Base-by-base conservation (phyloP, 768 basidiomycete species). In the Termitomyces sp. region DNA sequence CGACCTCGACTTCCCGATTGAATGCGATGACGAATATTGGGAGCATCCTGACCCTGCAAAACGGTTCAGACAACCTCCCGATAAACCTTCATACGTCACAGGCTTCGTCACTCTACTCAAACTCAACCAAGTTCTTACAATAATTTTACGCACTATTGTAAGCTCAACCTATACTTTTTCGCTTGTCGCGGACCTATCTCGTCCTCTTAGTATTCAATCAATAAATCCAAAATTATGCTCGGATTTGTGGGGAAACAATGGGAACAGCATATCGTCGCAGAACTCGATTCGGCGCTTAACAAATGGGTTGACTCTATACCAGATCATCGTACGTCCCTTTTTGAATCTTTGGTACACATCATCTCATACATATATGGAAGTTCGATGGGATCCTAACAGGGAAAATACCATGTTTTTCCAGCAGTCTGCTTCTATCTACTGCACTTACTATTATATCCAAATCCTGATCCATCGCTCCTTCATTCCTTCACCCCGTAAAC, bases 181-280 rank as follows among this genome's bases (percentile, higher is more conserved):
- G 27, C n/a, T 27, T 6, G 4, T 27, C 16, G 41, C n/a, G 29
- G 37, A 10, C 18, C 20, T 26, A 36, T 54, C 89, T 86, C 92
- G 91, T 66, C 85, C 89, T n/a, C 87, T 90, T 54, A 91, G 90
- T 94, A 93, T 67, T 86, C 90, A n/a, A 89, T 91, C 63, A 90
- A 88, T 66, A 88, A 87, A 64, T 83, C 83, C 0, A 87, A 87
- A 64, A 71, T 83, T 8, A 68, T 83, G 1, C 75, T 88, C 5
- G 87, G 87, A 14, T 82, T 85, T 60, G 79, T 81, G 4, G 85
- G 84, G 1, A 56, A 72, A 59, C 60, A 84, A 56, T 90, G 87
- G 88, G 87, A 88, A 57, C 80, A 88, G 52, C 73, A 79, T 56
- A 80, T 86, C 37, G 86, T 90, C 2, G 79, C 85, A 8, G 86